Percentiles rank a stretch among this genome's conserved stretches.
Evolutionary conservation across 371 early-diverging fungal species (phyloP).

Genomic region (Apophysomyces trapeziformis): DNA sequence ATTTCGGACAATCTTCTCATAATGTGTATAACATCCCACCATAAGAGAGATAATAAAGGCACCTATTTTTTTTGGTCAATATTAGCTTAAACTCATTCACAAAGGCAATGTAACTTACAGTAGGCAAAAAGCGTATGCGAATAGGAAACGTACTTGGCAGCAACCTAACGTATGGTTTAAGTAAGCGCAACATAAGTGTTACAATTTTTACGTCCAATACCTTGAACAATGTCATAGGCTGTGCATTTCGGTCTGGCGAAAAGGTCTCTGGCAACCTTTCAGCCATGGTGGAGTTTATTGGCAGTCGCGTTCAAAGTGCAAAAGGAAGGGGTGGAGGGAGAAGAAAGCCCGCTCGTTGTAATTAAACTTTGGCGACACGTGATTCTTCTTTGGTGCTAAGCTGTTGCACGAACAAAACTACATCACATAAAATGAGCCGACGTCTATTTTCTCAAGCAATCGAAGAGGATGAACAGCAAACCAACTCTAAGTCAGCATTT

Average conservation of each 20-base stretch:
- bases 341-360: too few relatives aligned
- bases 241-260: conserved; percentile 3
- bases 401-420: neutral
- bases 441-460: conserved; percentile 33
- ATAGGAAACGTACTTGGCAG: conserved; percentile 65
- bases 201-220: neutral
- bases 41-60: conserved; percentile 76
- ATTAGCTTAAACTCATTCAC: neutral
- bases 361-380: too few relatives aligned
- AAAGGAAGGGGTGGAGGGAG: neutral
- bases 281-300: neutral
- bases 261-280: conserved; percentile 4
- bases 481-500: conserved; percentile 24
- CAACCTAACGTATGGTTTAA: conserved; percentile 41
- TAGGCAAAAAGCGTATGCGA: conserved; percentile 70
- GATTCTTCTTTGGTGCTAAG: neutral
- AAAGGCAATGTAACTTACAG: conserved; percentile 40
- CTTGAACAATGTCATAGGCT: conserved; percentile 1
- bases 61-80: conserved; percentile 38
- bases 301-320: neutral
- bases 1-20: conserved; percentile 79
- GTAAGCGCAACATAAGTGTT: neutral
- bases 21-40: conserved; percentile 74
- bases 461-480: conserved; percentile 17
- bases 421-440: conserved; percentile 13